These are phyloP conservation scores for Clavaria fumosa DNA, from an alignment of 768 basidiomycete species.

Conservation along the genomic window DNA sequence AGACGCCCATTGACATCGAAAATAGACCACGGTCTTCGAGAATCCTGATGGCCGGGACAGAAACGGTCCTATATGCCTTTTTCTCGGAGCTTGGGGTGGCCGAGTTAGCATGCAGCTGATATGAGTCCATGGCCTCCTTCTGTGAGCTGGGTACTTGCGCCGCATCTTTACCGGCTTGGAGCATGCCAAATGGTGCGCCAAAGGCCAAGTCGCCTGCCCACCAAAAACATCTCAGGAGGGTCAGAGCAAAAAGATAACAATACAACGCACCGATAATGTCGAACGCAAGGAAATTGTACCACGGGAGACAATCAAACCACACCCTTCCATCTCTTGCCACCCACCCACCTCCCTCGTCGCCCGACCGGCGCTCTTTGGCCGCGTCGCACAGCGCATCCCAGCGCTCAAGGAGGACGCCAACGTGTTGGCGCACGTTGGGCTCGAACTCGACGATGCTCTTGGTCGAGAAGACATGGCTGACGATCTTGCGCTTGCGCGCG, in stretches of 20 bases:
- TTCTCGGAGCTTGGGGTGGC: slow-evolving; percentile 11
- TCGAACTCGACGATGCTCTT: slow-evolving; percentile 82
- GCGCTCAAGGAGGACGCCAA: slow-evolving; percentile 44
- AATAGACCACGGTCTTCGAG: slow-evolving; percentile 82
- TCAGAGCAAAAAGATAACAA: neutral
- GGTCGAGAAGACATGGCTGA: slow-evolving; percentile 72
- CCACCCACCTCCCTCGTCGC: slow-evolving; percentile 54
- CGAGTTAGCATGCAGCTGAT: slow-evolving; percentile 16
- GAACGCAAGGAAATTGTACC: slow-evolving; percentile 45
- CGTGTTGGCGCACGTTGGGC: slow-evolving; percentile 51
- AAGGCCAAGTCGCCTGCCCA: slow-evolving; percentile 51
- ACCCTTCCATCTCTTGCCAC: slow-evolving; percentile 42
- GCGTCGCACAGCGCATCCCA: slow-evolving; percentile 57
- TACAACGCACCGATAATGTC: slow-evolving; percentile 51
- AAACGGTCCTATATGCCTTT: slow-evolving; percentile 30
- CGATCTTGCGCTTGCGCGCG: slow-evolving; percentile 81
- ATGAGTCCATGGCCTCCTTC: slow-evolving; percentile 36
- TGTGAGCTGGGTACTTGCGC: slow-evolving; percentile 52
- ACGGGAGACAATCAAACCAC: slow-evolving; percentile 64
- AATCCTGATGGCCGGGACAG: slow-evolving; percentile 68
- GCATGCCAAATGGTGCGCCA: slow-evolving; percentile 82
- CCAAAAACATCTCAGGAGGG: neutral
- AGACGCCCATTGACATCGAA: slow-evolving; percentile 67
- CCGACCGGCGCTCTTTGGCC: slow-evolving; percentile 39
- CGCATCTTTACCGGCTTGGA: slow-evolving; percentile 53